Conservation (phyloP, 108 stramenopile species). For the Cyclotella choctawhatcheeana region DNA sequence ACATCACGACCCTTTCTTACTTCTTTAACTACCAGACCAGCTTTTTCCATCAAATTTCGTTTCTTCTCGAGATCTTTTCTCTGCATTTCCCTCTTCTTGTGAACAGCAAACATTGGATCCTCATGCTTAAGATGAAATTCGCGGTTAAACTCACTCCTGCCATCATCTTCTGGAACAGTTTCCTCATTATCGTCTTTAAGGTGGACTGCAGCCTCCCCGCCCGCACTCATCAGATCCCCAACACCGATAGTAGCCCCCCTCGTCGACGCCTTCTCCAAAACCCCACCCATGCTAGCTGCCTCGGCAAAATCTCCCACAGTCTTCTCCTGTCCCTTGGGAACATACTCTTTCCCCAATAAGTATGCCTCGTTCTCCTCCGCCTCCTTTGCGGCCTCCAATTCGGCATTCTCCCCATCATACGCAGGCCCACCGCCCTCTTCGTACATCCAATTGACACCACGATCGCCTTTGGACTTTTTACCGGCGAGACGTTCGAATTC, state of each 20-base stretch:
- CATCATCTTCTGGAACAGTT: background rate
- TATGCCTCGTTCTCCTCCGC: constrained; percentile 87
- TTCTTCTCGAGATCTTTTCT: constrained; percentile 61
- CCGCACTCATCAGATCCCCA: constrained; percentile 9
- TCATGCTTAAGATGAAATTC: constrained; percentile 77
- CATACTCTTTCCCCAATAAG: constrained; percentile 90
- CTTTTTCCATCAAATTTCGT: constrained; percentile 64
- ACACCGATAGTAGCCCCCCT: constrained; percentile 47
- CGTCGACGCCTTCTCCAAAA: constrained; percentile 55
- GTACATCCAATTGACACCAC: constrained; percentile 96
- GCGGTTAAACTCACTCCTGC: constrained; percentile 62
- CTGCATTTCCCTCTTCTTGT: constrained; percentile 56
- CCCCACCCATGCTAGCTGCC: constrained; percentile 63
- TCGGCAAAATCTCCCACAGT: constrained; percentile 65
- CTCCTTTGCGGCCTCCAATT: constrained; percentile 49
- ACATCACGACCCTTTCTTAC: background rate
- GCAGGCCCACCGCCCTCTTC: constrained; percentile 52
- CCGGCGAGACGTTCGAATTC: constrained; percentile 85
- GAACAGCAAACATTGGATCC: constrained; percentile 86
- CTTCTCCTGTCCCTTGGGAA: constrained; percentile 50
- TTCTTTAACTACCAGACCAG: constrained; percentile 43
- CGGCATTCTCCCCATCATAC: background rate
- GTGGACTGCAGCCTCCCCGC: constrained; percentile 26
- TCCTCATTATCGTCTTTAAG: constrained; percentile 21
- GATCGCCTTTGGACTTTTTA: constrained; percentile 64